These are phyloP conservation scores for Tephrocybe sp. DNA, from an alignment of 768 basidiomycete genomes.

Conservation along the genomic window DNA sequence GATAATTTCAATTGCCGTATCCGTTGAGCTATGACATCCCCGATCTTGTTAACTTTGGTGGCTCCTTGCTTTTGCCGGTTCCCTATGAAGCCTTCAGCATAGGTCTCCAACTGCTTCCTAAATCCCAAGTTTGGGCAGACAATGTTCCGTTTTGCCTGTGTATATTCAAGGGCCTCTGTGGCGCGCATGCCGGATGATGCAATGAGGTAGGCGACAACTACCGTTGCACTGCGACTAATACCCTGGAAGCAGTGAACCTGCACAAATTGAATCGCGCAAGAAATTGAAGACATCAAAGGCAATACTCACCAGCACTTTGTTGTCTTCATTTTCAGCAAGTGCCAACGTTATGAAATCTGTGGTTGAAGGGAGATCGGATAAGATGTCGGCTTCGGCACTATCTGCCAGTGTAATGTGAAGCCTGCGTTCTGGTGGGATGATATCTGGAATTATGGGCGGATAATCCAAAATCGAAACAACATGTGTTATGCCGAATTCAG, in stretches of 20 bases:
- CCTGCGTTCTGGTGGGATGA: constrained; percentile 36
- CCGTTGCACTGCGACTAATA: constrained; percentile 71
- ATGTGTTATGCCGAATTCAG: constrained; percentile 66
- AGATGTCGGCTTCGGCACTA: constrained; percentile 26
- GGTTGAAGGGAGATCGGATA: constrained; percentile 32
- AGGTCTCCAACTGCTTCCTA: constrained; percentile 50
- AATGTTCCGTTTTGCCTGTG: constrained; percentile 55
- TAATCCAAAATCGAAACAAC: constrained; percentile 63
- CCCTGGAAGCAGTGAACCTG: constrained; percentile 80
- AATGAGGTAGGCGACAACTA: constrained; percentile 71
- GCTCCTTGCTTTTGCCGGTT: constrained; percentile 2
- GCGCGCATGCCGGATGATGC: constrained; percentile 52
- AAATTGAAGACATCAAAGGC: background rate
- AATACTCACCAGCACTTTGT: constrained; percentile 37
- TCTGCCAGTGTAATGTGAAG: constrained; percentile 49
- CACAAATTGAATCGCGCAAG: background rate
- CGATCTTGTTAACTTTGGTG: constrained; percentile 13
- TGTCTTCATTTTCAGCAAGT: constrained; percentile 30
- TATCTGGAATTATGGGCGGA: constrained; percentile 41
- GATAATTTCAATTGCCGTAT: constrained; percentile 27
- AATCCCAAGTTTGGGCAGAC: constrained; percentile 70
- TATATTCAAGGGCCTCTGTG: constrained; percentile 51
- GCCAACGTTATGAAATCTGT: constrained; percentile 35
- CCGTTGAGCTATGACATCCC: constrained; percentile 25
- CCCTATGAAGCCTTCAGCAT: constrained; percentile 28